Percentiles rank a stretch among this genome's conserved stretches.
Conservation (phyloP, 2,329 filamentous ascomycete genomes). For the Diaporthe citri region DNA sequence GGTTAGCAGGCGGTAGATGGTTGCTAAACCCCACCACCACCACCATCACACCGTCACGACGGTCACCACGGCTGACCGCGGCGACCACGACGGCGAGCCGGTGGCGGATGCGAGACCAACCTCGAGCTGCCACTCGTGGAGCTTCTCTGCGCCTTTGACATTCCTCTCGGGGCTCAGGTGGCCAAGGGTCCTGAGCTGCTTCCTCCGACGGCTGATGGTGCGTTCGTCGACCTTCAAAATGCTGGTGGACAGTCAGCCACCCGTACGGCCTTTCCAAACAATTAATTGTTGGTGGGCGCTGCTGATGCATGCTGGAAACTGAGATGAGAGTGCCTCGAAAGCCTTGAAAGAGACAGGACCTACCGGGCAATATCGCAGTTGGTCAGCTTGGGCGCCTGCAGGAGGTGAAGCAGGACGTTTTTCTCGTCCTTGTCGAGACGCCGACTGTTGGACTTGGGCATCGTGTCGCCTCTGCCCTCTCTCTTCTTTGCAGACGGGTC, state of each 20-base stretch:
- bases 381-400: conserved; percentile 39
- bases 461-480: not conserved
- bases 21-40: not conserved
- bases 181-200: conserved; percentile 39
- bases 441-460: conserved; percentile 36
- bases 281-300: not conserved
- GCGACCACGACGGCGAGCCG: not conserved
- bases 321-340: not conserved
- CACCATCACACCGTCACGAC: not conserved
- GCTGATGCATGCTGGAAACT: not conserved
- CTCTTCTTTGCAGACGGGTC: conserved; percentile 36
- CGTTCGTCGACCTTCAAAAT: conserved; percentile 40
- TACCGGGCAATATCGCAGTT: conserved; percentile 38
- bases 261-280: not conserved
- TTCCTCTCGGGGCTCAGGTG: conserved; percentile 38
- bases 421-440: conserved; percentile 40
- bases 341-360: not conserved
- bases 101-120: conserved; percentile 18
- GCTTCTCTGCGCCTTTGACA: conserved; percentile 39
- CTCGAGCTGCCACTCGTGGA: conserved; percentile 40
- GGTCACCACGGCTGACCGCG: not conserved
- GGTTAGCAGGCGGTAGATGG: not conserved
- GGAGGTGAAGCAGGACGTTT: conserved; percentile 38
- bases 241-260: conserved; percentile 7
- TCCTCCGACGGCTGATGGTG: conserved; percentile 37